Percentiles rank a stretch among this genome's conserved stretches.
These are phyloP conservation scores for Lipomyces sp. DNA, from an alignment of 805 yeast species.

Conservation along the genomic window DNA sequence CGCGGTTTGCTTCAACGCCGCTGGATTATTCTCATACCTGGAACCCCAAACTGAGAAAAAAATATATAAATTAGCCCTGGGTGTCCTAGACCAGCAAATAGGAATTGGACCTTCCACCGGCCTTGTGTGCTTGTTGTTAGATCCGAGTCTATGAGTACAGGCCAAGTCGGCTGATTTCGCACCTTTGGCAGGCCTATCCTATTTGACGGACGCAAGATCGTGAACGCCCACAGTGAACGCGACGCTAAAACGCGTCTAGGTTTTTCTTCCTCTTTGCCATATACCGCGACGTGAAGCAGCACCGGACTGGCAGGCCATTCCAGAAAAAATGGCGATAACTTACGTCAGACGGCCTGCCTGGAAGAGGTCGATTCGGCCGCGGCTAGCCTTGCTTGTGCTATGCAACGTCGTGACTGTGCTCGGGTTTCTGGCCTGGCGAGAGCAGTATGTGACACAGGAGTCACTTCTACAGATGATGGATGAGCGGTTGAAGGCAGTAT, in stretches of 20 bases:
- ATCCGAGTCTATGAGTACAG: neutral
- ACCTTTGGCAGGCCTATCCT: neutral
- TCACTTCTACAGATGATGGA: constrained; percentile 30
- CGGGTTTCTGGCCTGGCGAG: constrained; percentile 30
- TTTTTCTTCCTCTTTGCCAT: neutral
- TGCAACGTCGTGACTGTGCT: constrained; percentile 24
- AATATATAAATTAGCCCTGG: neutral
- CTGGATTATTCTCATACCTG: too few relatives aligned
- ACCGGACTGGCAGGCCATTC: neutral
- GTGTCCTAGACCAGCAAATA: neutral
- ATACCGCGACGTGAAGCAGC: neutral
- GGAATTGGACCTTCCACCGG: neutral
- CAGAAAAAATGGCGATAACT: neutral
- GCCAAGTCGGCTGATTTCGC: neutral
- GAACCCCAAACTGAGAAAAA: neutral
- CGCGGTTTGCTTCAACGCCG: too few relatives aligned
- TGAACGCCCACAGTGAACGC: neutral
- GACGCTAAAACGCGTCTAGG: neutral
- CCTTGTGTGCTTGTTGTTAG: neutral
- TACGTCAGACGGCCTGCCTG: constrained; percentile 10
- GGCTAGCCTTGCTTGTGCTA: constrained; percentile 18
- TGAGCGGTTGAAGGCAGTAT: constrained; percentile 29
- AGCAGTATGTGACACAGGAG: constrained; percentile 30
- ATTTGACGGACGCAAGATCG: neutral
- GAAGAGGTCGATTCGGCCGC: constrained; percentile 28